Evolutionary conservation across 1,139 yeast genomes (phyloP), one percentile per base, ranked within the genome.

Genomic region (Candida mesenterica): DNA sequence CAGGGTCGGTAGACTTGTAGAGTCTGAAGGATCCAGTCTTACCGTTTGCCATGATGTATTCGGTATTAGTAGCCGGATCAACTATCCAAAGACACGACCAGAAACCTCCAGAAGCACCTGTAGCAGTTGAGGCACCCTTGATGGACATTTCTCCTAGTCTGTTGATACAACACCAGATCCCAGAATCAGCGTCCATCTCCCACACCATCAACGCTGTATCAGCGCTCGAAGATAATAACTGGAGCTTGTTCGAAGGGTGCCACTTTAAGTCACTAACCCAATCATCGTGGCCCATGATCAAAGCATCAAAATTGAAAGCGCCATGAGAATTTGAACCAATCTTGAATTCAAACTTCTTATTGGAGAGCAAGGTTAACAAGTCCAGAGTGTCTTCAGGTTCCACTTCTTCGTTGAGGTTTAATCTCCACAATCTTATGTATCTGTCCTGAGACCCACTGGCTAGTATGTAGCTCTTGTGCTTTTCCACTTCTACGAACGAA

Each of bases 21-120:
- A 77, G 65, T 58, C 97, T 77, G 75, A 95, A 82, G 1, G 97
- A 81, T 7, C 99, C 98, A 2, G 97, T 88, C 50, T 82, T 86
- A 42, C 97, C 96, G 49, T 84, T 79, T 4, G 97, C 83, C 31
- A 87, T 62, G 15, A 89, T 79, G 44, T 71, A 73, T 43, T 77
- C 78, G 13, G 45, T 48, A 0, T 57, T 59, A 1, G 57, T 54
- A 2, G 35, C 47, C 2, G 60, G 57, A 25, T 72, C 64, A 7
- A 66, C 55, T 35, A 85, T 76, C 97, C 97, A 92, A 22, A 82
- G 53, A 35, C 94, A 83, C 2, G 87, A 76, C 96, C 96, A 92
- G 57, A 94, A 90, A 3, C 98, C 98, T 46, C 98, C 98, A 2
- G 96, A 79, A 0, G 98, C 86, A 8, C 99, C 99, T 0, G 98